Base-by-base conservation (phyloP, 2,329 filamentous ascomycete species). In the Truncatella angustata region DNA sequence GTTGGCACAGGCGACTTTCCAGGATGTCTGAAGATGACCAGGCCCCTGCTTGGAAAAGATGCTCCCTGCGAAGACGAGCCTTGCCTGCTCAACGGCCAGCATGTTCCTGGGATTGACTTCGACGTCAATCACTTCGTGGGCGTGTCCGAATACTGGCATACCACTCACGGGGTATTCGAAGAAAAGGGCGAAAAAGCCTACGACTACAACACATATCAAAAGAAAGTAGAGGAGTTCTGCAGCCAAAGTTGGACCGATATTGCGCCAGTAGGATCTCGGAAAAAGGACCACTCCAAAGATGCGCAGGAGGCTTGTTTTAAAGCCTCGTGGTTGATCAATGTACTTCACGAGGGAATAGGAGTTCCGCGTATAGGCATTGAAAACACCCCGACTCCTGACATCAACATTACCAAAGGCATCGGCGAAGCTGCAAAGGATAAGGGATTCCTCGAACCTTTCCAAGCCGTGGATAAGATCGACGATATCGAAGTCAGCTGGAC, bases 111-210 rank as follows among this genome's bases (percentile, higher is more conserved):
- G 3, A 97, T 99, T 58, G 94, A 99, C 67, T 99, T 97, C 64
- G 87, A 94, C 56, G 86, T 97, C 32, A 99, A 99, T 63, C 95
- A 97, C 68, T 99, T 99, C 63, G 87, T 99, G 24, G 94, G 94
- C 10, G 93, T 99, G 3, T 97, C 93, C 1, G 94, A 99, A 66
- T 99, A 96, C 71, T 99, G 94, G 93, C 94, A 99, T 69, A 96
- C 93, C 0, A 99, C 94, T 0, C 94, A 99, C 62, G 91, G 94
- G 50, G 87, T 97, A 2, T 97, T 99, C 61, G 85, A 84, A 4
- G 85, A 90, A 57, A 80, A 82, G 55, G 87, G 89, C 59, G 89
- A 91, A 60, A 87, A 90, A 59, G 84, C 89, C 0, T 99, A 97
- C 68, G 91, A 97, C 63, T 90, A 96, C 60, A 82, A 86, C 55